Conservation (phyloP, 208 protist species). For the Crithidia fasciculata region DNA sequence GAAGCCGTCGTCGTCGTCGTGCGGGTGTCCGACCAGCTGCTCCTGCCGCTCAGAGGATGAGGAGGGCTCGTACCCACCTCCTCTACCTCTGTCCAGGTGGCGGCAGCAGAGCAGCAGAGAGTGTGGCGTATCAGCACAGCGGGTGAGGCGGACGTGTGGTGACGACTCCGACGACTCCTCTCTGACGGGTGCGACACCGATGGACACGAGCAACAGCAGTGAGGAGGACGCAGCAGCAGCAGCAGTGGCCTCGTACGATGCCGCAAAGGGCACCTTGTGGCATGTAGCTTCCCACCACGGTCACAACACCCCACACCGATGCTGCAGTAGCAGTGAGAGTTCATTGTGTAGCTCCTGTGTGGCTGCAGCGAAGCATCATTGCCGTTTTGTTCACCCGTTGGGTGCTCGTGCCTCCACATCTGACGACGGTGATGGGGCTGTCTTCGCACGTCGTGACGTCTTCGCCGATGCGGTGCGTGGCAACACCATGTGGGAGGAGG, state of each 20-base stretch:
- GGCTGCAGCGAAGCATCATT: not conserved
- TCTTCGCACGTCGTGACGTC: not conserved
- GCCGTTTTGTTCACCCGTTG: too few relatives aligned
- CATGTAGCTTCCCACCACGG: too few relatives aligned
- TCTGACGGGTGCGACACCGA: not conserved
- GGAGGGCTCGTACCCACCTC: not conserved
- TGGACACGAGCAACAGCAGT: slow-evolving; percentile 8
- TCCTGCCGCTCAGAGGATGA: slow-evolving; percentile 17
- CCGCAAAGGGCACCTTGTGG: too few relatives aligned
- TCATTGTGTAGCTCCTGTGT: slow-evolving; percentile 28
- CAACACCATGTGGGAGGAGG: slow-evolving; percentile 8
- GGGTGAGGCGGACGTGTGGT: too few relatives aligned
- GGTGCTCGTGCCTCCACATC: too few relatives aligned
- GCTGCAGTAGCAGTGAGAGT: not conserved
- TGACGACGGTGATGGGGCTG: too few relatives aligned
- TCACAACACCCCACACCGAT: not conserved
- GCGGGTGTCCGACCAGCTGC: slow-evolving; percentile 29
- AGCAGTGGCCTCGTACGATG: slow-evolving; percentile 1
- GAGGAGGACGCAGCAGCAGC: slow-evolving; percentile 20
- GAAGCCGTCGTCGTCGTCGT: slow-evolving; percentile 13
- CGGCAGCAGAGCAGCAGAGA: too few relatives aligned
- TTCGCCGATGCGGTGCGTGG: slow-evolving; percentile 8
- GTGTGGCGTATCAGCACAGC: too few relatives aligned
- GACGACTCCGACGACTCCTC: not conserved
- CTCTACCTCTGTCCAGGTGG: too few relatives aligned